Base-by-base conservation (phyloP, 345 rosid genomes). In the Salix exigua region DNA sequence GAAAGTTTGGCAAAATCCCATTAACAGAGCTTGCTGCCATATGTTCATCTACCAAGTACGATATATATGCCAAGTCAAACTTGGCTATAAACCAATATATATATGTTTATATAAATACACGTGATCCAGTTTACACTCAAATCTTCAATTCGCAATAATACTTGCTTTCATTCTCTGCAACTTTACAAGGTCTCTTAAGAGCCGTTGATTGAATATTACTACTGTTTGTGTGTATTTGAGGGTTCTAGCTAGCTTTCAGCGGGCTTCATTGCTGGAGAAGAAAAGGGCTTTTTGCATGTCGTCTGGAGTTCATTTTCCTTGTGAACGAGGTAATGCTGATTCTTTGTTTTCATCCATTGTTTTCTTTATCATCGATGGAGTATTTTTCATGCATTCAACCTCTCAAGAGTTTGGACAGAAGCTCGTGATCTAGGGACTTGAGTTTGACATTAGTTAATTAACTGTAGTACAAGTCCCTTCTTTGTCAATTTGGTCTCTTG, bases 1-100 rank as follows among this genome's bases (percentile, higher is more conserved):
- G 68, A 14, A 84, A 83, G 87, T 87, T 92, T 64, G 97, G 94
- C 91, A 70, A 73, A 79, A 80, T 33, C 62, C 89, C 91, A 90
- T 83, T 76, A 77, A 68, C 73, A 77, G 25, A 78, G 72, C 72
- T 85, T 86, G 86, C 91, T 80, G 86, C 84, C 65, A 75, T 33
- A 33, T 82, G 71, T 90, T 87, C 84, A 83, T 83, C 75, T 62
- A 87, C 85, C 72, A 74, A 81, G 82, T 81, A 78, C 71, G 44
- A 40, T 40, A 68, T 77, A 40, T 40, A 68, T 77, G 77, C 83
- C 80, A 87, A 85, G 97, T 90, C 97, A 90, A 87, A 81, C 83
- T 82, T 35, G 67, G 61, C 44, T 40, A 40, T 40, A 40, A 40
- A 40, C 44, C 75, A 6, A 58, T 76, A 70, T 61, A 31, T 62